These are phyloP conservation scores for Lachnellula subtilissima DNA, from an alignment of 2,329 filamentous ascomycete species.

Conservation along the genomic window DNA sequence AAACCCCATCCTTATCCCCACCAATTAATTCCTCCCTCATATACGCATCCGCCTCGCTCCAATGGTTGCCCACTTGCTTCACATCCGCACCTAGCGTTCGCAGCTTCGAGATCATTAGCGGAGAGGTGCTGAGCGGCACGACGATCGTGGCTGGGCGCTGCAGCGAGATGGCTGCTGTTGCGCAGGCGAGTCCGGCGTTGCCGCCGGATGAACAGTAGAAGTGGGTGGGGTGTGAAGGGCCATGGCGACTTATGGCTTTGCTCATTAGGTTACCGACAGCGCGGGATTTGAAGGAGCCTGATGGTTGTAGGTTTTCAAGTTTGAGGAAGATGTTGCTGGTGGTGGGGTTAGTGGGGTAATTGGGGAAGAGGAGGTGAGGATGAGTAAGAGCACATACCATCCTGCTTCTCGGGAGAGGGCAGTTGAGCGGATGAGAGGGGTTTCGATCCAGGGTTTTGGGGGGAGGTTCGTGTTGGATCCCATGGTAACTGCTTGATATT, in stretches of 20 bases:
- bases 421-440: slow-evolving; percentile 23
- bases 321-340: slow-evolving; percentile 68
- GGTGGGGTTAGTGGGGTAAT: slow-evolving; percentile 1
- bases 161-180: slow-evolving; percentile 64
- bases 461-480: slow-evolving; percentile 10
- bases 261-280: slow-evolving; percentile 71
- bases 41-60: slow-evolving; percentile 64
- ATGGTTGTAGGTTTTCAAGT: slow-evolving; percentile 79
- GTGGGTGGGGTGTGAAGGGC: slow-evolving; percentile 39
- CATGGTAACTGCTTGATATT: slow-evolving; percentile 9
- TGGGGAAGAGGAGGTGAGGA: not conserved
- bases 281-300: slow-evolving; percentile 80
- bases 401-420: slow-evolving; percentile 27
- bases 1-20: slow-evolving; percentile 45
- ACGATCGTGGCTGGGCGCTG: slow-evolving; percentile 67
- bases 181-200: slow-evolving; percentile 78
- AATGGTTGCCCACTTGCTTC: slow-evolving; percentile 61
- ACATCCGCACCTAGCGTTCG: slow-evolving; percentile 64
- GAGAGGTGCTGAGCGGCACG: slow-evolving; percentile 60
- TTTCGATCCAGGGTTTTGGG: slow-evolving; percentile 25
- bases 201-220: slow-evolving; percentile 80
- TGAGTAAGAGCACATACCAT: slow-evolving; percentile 16
- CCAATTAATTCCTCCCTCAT: slow-evolving; percentile 55
- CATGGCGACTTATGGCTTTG: slow-evolving; percentile 34
- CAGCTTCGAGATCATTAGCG: slow-evolving; percentile 68